Conservation (phyloP, 495 filamentous ascomycete genomes). For the Aspergillus coremiiformis region DNA sequence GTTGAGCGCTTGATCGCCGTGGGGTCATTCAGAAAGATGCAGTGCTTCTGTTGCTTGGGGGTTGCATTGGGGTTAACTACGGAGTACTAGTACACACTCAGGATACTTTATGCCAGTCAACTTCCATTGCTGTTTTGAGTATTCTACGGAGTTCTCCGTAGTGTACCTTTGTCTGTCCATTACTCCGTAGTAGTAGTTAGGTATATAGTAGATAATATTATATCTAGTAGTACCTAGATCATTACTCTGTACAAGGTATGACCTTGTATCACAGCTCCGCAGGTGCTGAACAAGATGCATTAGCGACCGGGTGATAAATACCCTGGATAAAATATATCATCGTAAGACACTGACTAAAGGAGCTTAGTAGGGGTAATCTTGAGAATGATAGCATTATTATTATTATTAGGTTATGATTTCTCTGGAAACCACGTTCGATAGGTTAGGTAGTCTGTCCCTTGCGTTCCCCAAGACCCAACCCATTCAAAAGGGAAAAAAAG, state of each 20-base stretch:
- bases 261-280: slow-evolving; percentile 7
- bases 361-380: background rate
- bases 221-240: too few species aligned
- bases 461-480: background rate
- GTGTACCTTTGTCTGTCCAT: too few species aligned
- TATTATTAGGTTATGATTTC: background rate
- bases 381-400: too few species aligned
- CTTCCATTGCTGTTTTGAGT: too few species aligned
- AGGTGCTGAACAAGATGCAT: slow-evolving; percentile 2
- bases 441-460: background rate
- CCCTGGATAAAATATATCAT: background rate
- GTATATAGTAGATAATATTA: too few species aligned
- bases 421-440: too few species aligned
- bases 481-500: background rate
- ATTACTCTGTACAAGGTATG: too few species aligned
- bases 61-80: background rate
- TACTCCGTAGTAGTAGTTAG: too few species aligned
- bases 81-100: background rate
- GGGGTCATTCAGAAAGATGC: background rate
- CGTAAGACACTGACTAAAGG: background rate
- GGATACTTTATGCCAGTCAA: too few species aligned
- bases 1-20: background rate
- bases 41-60: background rate
- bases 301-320: slow-evolving; percentile 1
- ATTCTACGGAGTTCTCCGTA: too few species aligned